Base-by-base conservation (phyloP, 495 filamentous ascomycete genomes). In the Opeltia flavorubescens region DNA sequence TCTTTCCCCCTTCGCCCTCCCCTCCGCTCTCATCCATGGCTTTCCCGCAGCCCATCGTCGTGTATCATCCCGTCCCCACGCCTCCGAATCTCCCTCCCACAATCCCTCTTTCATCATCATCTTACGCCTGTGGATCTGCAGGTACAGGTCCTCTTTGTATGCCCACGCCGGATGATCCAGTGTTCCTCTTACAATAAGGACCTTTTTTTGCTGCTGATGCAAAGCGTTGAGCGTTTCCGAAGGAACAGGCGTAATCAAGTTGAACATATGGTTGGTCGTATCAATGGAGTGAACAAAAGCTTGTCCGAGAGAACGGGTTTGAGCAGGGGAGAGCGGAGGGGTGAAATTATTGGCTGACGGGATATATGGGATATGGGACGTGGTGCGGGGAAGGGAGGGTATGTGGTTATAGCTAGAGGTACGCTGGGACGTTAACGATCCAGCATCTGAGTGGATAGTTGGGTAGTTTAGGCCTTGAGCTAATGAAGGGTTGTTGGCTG, bases 81-180 rank as follows among this genome's bases (percentile, higher is more conserved):
- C 50, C 30, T 60, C 50, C 36, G 46, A 49, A 27, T 34, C 50
- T 47, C 46, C 25, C 24, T 52, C 29, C 29, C 29, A 31, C 29
- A 41, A 8, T 44, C 51, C 54, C 44, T 41, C 53, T 49, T 50
- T 58, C 12, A 35, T 52, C 29, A 24, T 28, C 36, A 47, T 44
- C 48, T 40, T 21, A 36, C 12, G 43, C 39, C 9, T 39, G 40
- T 15, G 50, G 43, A 29, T 48, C 47, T 29, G 42, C 23, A 45
- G 43, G 21, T 55, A 31, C 28, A 53, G 11, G 9, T 48, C 50
- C 62, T 67, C 53, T 50, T 61, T 26, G 47, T 49, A 43, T 36
- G 68, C 68, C 71, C 70, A 74, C 26, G 68, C 68, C 2, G 71
- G 72, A 31, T 63, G 70, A 53, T 74, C 74, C 11, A 76, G 45